phyloP scores from a whole-genome alignment of 768 basidiomycete species.

The Hysterangium stoloniferum region DNA sequence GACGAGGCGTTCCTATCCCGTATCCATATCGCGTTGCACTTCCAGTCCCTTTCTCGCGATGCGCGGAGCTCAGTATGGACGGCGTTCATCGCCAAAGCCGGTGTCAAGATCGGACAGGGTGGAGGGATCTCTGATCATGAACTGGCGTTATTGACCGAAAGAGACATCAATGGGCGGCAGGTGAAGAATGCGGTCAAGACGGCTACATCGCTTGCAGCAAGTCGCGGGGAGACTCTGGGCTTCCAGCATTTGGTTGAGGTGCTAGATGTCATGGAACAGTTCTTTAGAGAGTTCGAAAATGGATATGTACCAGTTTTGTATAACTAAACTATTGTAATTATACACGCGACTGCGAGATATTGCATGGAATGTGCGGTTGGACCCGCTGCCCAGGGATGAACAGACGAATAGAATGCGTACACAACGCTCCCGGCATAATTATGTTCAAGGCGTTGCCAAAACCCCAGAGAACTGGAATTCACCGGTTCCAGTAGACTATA shows the following conservation, averaged over 20 bases:
- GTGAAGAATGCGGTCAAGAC: constrained; percentile 66
- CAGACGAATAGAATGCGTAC: too few relatives aligned
- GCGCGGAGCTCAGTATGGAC: constrained; percentile 56
- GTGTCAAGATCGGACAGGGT: constrained; percentile 15
- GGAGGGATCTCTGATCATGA: constrained; percentile 33
- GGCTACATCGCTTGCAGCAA: constrained; percentile 51
- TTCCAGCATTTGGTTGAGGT: constrained; percentile 49
- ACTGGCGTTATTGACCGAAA: constrained; percentile 38
- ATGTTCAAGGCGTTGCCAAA: too few relatives aligned
- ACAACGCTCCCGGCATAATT: too few relatives aligned
- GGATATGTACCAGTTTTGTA: too few relatives aligned
- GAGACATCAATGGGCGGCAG: constrained; percentile 54
- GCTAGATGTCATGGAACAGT: constrained; percentile 55
- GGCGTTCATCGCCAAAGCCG: constrained; percentile 45
- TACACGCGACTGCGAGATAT: too few relatives aligned
- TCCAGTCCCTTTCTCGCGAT: constrained; percentile 44
- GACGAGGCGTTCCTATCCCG: constrained; percentile 30
- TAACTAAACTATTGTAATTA: too few relatives aligned
- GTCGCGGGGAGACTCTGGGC: constrained; percentile 37
- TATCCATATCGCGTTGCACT: constrained; percentile 40
- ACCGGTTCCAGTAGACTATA: too few relatives aligned
- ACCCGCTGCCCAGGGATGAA: too few relatives aligned
- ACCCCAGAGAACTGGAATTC: too few relatives aligned
- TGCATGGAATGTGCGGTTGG: too few relatives aligned
- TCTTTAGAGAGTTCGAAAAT: constrained; percentile 19